These are phyloP conservation scores for Boletus coccyginus DNA, from an alignment of 768 basidiomycete genomes.

Conservation along the genomic window DNA sequence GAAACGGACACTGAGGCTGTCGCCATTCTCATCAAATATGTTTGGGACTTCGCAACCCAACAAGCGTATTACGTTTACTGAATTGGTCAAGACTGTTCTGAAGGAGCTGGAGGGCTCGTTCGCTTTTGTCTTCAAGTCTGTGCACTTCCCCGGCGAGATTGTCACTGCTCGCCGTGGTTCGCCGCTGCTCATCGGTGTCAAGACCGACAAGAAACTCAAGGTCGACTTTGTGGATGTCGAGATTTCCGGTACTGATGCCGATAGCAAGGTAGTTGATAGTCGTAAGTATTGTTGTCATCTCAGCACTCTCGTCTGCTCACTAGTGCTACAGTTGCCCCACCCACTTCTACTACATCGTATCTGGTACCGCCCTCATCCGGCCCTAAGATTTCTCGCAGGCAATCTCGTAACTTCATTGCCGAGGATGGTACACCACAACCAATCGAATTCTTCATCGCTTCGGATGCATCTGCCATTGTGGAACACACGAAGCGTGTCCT, in stretches of 20 bases:
- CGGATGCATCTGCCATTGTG: constrained; percentile 92
- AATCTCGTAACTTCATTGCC: constrained; percentile 97
- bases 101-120: constrained; percentile 99
- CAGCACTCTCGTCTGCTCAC: neutral
- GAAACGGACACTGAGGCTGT: constrained; percentile 99
- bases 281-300: constrained; percentile 33
- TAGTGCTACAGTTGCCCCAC: constrained; percentile 37
- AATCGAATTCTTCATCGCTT: constrained; percentile 99
- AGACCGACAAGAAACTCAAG: constrained; percentile 99
- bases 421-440: constrained; percentile 98
- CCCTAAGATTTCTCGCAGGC: constrained; percentile 86
- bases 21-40: constrained; percentile 93
- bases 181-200: constrained; percentile 94
- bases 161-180: constrained; percentile 97
- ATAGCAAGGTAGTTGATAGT: constrained; percentile 40
- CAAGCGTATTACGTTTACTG: constrained; percentile 84
- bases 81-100: constrained; percentile 90
- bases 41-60: constrained; percentile 91
- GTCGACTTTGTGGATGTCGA: constrained; percentile 99
- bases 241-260: constrained; percentile 72
- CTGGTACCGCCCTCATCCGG: constrained; percentile 59
- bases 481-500: constrained; percentile 99
- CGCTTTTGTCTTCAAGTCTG: constrained; percentile 98
- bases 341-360: constrained; percentile 55
- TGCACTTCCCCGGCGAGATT: constrained; percentile 92